Conservation (phyloP, 441 rosid species). For the Eruca vesicaria region DNA sequence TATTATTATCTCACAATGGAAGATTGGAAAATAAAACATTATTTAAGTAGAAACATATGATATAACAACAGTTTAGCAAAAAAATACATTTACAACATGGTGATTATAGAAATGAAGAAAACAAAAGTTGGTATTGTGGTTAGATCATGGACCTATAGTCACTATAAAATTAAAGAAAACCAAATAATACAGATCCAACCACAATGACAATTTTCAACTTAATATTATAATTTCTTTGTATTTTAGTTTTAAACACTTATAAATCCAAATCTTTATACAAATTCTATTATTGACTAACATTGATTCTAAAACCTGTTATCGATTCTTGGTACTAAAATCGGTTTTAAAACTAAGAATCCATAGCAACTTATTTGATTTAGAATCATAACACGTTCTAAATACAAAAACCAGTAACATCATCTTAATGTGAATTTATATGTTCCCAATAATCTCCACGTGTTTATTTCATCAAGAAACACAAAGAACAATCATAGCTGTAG, state of each 20-base stretch:
- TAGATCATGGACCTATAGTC: background rate
- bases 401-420: no score
- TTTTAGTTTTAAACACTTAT: background rate
- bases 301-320: no score
- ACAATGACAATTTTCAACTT: background rate
- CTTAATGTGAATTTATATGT: background rate
- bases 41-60: background rate
- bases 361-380: no score
- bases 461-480: background rate
- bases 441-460: background rate
- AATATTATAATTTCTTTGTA: background rate
- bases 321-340: no score
- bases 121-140: background rate
- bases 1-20: background rate
- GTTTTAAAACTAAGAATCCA: no score
- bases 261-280: background rate
- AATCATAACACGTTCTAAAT: no score
- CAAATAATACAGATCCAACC: background rate
- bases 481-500: background rate
- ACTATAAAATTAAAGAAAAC: background rate
- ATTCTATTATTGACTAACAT: no score
- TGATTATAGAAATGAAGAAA: background rate
- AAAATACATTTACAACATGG: background rate
- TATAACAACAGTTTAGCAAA: no score
- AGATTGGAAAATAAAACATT: background rate